A percentile compares a stretch with the other conserved stretches of the same genome.
These are phyloP conservation scores for Fistulina hepatica DNA, from an alignment of 1,284 basidiomycete species.

Conservation along the genomic window DNA sequence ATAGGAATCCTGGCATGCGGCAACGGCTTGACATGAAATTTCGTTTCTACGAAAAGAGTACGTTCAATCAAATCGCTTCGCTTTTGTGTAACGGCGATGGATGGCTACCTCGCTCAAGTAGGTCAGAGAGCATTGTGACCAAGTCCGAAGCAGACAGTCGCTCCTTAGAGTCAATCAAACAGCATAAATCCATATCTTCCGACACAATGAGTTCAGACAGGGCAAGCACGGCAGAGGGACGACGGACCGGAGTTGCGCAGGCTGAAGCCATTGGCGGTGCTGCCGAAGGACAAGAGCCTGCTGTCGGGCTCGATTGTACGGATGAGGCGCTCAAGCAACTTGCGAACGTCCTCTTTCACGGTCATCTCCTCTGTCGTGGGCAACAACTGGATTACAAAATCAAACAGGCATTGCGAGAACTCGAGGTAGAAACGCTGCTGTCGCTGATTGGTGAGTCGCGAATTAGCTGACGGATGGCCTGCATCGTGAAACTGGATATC, in stretches of 20 bases:
- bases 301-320: constrained; percentile 89
- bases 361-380: constrained; percentile 84
- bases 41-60: constrained; percentile 58
- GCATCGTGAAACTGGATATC: constrained; percentile 18
- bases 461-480: constrained; percentile 18
- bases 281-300: constrained; percentile 87
- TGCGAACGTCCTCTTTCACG: constrained; percentile 93
- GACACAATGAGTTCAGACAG: constrained; percentile 9
- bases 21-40: constrained; percentile 93
- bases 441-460: constrained; percentile 20
- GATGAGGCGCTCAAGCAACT: constrained; percentile 89
- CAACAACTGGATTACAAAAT: constrained; percentile 83
- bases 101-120: constrained; percentile 79
- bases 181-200: constrained; percentile 96
- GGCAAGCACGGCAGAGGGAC: not conserved
- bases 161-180: constrained; percentile 80
- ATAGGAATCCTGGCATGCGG: constrained; percentile 98
- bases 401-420: constrained; percentile 62
- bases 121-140: constrained; percentile 87
- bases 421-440: constrained; percentile 57
- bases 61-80: constrained; percentile 10
- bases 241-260: constrained; percentile 83
- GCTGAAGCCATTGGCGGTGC: constrained; percentile 90
- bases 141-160: constrained; percentile 77
- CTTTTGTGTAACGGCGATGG: constrained; percentile 3